phyloP scores from a whole-genome alignment of 805 yeast genomes.

The Candida dajiaensis region DNA sequence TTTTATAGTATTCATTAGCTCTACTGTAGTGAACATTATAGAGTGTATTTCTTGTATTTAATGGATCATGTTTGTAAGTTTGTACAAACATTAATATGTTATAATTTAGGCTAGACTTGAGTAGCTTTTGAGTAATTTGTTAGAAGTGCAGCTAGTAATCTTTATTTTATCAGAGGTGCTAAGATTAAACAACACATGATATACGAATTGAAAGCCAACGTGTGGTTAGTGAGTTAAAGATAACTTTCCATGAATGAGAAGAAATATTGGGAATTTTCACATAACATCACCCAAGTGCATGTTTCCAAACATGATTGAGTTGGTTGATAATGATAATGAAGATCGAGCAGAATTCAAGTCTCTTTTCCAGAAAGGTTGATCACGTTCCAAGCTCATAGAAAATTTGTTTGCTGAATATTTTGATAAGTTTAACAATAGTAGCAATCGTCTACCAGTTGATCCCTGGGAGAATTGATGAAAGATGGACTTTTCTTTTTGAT shows the following conservation, averaged over 20 bases:
- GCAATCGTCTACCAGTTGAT: slow-evolving; percentile 15
- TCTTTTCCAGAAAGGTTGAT: slow-evolving; percentile 21
- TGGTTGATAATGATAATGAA: slow-evolving; percentile 20
- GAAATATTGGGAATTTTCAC: background rate
- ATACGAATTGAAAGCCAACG: background rate
- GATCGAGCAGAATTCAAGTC: slow-evolving; percentile 23
- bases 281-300: slow-evolving; percentile 12
- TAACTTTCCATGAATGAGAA: background rate
- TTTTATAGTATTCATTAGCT: background rate
- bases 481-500: slow-evolving; percentile 5
- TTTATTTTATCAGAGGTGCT: no score
- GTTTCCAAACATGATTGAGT: slow-evolving; percentile 23
- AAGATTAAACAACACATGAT: background rate
- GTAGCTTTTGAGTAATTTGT: no score
- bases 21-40: no score
- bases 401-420: slow-evolving; percentile 15
- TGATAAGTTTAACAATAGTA: slow-evolving; percentile 17
- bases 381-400: background rate
- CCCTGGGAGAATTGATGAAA: background rate
- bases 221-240: background rate
- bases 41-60: no score
- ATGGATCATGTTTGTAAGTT: no score
- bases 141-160: no score
- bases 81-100: no score
- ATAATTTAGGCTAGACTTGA: no score